Conservation (phyloP, 768 basidiomycete species). For the Pilatotrama ljubarskyi region DNA sequence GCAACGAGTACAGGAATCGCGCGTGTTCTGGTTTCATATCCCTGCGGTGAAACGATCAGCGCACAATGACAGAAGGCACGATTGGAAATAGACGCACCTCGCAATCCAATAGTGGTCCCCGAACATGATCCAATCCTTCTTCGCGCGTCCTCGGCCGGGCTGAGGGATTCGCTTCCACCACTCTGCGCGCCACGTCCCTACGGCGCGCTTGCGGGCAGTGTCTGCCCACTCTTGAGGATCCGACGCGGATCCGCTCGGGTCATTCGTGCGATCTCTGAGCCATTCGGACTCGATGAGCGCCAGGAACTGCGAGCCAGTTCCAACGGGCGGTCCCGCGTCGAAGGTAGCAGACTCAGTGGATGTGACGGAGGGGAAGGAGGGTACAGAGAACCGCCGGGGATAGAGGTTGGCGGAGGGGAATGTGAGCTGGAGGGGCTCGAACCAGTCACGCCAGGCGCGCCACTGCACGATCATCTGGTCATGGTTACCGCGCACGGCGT, state of each 20-base stretch:
- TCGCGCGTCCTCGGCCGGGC: slow-evolving; percentile 29
- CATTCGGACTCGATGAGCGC: slow-evolving; percentile 46
- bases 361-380: background rate
- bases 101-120: slow-evolving; percentile 80
- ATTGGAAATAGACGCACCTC: slow-evolving; percentile 36
- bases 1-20: slow-evolving; percentile 72
- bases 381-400: background rate
- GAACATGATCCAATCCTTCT: slow-evolving; percentile 67
- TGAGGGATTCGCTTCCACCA: slow-evolving; percentile 35
- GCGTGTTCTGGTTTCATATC: slow-evolving; percentile 63
- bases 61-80: slow-evolving; percentile 13
- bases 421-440: slow-evolving; percentile 35
- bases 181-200: slow-evolving; percentile 30
- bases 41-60: slow-evolving; percentile 24
- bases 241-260: slow-evolving; percentile 28
- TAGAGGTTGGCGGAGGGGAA: slow-evolving; percentile 13
- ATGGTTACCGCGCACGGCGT: slow-evolving; percentile 91
- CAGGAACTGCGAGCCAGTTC: slow-evolving; percentile 53
- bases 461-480: slow-evolving; percentile 92
- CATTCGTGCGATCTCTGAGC: slow-evolving; percentile 32
- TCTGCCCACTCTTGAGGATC: slow-evolving; percentile 46
- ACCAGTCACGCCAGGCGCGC: slow-evolving; percentile 86
- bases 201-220: slow-evolving; percentile 29
- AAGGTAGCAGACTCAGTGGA: slow-evolving; percentile 2
- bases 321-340: slow-evolving; percentile 20